Base-by-base conservation (phyloP, 1,139 yeast genomes). In the Suhomyces panamericanus region DNA sequence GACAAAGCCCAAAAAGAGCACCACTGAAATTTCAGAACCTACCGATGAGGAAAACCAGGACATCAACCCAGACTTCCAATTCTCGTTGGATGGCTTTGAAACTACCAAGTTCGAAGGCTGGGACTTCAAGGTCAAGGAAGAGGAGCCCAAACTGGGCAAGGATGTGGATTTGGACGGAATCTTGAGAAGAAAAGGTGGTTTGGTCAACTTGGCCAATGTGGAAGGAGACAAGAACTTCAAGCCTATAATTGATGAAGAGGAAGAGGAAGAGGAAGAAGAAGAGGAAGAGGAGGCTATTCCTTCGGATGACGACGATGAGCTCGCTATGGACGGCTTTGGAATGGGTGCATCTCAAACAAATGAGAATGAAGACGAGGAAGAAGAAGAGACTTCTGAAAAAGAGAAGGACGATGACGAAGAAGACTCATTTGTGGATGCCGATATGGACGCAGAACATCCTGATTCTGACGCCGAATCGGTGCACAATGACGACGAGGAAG, bases 121-220 rank as follows among this genome's bases (percentile, higher is more conserved):
- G 96, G 90, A 88, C 54, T 87, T 88, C 60, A 79, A 73, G 36
- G 78, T 77, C 13, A 79, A 74, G 42, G 70, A 66, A n/a, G 64
- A 66, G 29, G 60, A 59, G 28, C 49, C 26, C 41, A 50, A 44
- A 11, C 55, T 50, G 7, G 76, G 64, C 52, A 81, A 77, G 52
- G 88, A 83, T 47, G 96, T 90, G n/a, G 95, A 89, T 68, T 73
- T 90, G 54, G 96, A 90, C 59, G 83, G 83, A 24, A 90, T 90
- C 46, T 85, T 90, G 56, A 81, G 85, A 68, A 78, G 91, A 64
- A 85, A 84, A 57, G 91, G 93, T 64, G 91, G 90, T 39, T 69
- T 85, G 45, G 77, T 83, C 22, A 77, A 78, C 44, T 63, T 81
- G 54, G 81, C 79, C 6, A 72, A 65, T 32, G 59, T 73, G 20